These are phyloP conservation scores for Colletotrichum filicis DNA, from an alignment of 2,329 filamentous ascomycete species.

Conservation along the genomic window DNA sequence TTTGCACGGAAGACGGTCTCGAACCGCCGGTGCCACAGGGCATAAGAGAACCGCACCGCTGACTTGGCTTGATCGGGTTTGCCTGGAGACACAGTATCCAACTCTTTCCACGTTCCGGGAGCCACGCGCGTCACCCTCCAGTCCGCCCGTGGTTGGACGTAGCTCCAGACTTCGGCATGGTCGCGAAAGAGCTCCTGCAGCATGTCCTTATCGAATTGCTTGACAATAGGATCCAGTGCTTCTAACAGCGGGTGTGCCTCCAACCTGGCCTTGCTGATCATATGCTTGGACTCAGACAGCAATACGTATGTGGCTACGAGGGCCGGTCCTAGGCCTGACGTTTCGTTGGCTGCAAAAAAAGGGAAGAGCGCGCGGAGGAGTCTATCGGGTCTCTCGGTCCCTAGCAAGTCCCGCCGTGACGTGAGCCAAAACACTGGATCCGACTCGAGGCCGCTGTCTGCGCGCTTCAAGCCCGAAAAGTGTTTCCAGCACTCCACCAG, in stretches of 20 bases:
- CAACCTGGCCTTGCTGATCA: background rate
- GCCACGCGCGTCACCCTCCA: slow-evolving; percentile 27
- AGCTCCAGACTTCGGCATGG: slow-evolving; percentile 22
- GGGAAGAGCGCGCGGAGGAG: slow-evolving; percentile 18
- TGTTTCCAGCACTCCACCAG: slow-evolving; percentile 50
- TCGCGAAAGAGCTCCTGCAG: slow-evolving; percentile 22
- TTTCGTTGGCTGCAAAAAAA: background rate
- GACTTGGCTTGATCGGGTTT: background rate
- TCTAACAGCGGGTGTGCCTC: slow-evolving; percentile 13
- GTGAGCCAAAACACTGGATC: slow-evolving; percentile 45
- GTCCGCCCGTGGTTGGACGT: slow-evolving; percentile 22
- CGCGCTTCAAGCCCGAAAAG: slow-evolving; percentile 47
- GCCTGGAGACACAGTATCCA: background rate
- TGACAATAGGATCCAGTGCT: slow-evolving; percentile 23
- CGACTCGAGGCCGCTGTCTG: slow-evolving; percentile 28
- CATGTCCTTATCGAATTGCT: slow-evolving; percentile 25
- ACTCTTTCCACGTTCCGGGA: slow-evolving; percentile 13
- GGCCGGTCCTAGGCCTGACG: slow-evolving; percentile 7
- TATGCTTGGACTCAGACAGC: slow-evolving; percentile 20
- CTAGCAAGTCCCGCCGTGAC: slow-evolving; percentile 39
- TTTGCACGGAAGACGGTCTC: slow-evolving; percentile 17
- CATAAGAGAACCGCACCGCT: slow-evolving; percentile 21
- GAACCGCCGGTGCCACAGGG: slow-evolving; percentile 32
- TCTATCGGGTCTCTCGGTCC: slow-evolving; percentile 24
- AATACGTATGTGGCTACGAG: slow-evolving; percentile 33